phyloP scores from a whole-genome alignment of 257 asterid genomes.

The Asclepias syriaca region DNA sequence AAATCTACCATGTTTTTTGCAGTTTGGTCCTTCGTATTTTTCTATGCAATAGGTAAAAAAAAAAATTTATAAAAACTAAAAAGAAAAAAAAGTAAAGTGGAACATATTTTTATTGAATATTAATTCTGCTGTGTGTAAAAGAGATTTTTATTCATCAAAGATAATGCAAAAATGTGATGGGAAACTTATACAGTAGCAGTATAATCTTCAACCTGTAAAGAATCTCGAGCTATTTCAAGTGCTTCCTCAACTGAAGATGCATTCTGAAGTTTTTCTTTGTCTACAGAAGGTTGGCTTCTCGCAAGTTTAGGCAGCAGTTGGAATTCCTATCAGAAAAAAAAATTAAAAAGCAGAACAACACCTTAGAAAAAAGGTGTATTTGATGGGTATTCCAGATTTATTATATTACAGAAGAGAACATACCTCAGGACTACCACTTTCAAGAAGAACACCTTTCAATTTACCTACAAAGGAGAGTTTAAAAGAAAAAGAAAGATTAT shows the following conservation, averaged over 20 bases:
- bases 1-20: no score
- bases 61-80: no score
- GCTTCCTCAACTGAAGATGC: conserved; percentile 94
- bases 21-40: no score
- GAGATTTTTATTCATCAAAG: background rate
- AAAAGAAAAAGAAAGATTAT: conserved; percentile 13
- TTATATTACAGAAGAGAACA: conserved; percentile 2
- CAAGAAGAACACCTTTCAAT: conserved; percentile 86
- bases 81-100: no score
- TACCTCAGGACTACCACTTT: conserved; percentile 96
- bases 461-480: conserved; percentile 45
- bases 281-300: conserved; percentile 64
- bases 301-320: conserved; percentile 87
- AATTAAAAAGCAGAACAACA: background rate
- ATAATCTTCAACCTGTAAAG: conserved; percentile 33
- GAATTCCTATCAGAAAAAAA: conserved; percentile 47
- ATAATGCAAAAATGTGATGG: no score
- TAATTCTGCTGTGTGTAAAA: no score
- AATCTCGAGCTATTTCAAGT: conserved; percentile 59
- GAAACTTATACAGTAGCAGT: background rate
- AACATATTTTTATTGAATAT: no score
- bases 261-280: conserved; percentile 60
- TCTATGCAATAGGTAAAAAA: no score
- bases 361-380: no score
- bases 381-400: no score